Conservation (phyloP, 2,329 filamentous ascomycete species). For the Fusarium denticulatum region DNA sequence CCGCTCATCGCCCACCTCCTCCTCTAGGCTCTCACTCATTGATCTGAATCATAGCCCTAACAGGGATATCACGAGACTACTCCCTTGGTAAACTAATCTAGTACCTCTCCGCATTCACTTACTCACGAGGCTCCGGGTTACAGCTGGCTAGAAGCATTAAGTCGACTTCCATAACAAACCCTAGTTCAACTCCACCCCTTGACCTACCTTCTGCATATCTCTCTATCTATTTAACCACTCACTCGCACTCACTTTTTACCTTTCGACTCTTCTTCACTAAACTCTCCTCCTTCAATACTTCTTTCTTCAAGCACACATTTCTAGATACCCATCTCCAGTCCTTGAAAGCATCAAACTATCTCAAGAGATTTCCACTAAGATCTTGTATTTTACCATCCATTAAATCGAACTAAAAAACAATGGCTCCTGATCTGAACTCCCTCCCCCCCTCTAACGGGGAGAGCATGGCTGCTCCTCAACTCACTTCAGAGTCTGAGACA, state of each 20-base stretch:
- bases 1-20: background rate
- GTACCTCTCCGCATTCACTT: constrained; percentile 22
- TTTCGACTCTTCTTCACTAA: background rate
- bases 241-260: background rate
- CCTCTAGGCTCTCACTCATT: constrained; percentile 2
- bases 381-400: background rate
- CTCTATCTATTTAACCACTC: constrained; percentile 20
- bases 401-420: constrained; percentile 45
- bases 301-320: background rate
- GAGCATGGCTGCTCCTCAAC: constrained; percentile 28
- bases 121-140: constrained; percentile 22
- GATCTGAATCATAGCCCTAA: constrained; percentile 21
- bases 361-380: background rate
- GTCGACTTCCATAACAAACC: background rate
- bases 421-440: constrained; percentile 81
- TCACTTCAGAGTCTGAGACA: constrained; percentile 42
- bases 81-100: constrained; percentile 3
- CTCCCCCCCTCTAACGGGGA: constrained; percentile 64
- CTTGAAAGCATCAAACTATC: background rate
- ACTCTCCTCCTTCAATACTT: background rate
- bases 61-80: constrained; percentile 24
- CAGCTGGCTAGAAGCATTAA: constrained; percentile 19
- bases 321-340: background rate
- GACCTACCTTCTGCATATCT: background rate
- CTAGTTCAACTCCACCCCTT: background rate